These are phyloP conservation scores for Eutrema salsugineum DNA, from an alignment of 441 rosid genomes.

Conservation along the genomic window DNA sequence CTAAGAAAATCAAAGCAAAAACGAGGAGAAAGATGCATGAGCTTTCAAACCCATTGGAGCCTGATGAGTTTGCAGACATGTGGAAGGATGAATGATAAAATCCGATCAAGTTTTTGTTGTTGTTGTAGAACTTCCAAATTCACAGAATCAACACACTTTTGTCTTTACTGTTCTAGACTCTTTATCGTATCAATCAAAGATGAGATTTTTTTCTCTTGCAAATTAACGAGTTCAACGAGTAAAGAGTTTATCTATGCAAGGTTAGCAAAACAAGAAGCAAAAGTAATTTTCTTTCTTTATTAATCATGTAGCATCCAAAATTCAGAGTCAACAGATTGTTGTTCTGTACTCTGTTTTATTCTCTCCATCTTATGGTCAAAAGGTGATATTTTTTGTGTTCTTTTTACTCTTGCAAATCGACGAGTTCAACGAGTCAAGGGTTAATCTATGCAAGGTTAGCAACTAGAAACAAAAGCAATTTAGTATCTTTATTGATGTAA, in stretches of 20 bases:
- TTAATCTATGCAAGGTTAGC: not conserved
- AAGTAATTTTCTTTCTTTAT: too few species aligned
- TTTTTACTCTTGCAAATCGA: not conserved
- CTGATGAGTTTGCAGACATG: slow-evolving; percentile 94
- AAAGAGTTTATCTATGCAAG: not conserved
- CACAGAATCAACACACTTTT: not conserved
- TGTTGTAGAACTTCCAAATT: slow-evolving; percentile 7
- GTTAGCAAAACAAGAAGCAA: not conserved
- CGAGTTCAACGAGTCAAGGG: not conserved
- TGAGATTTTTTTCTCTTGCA: not conserved
- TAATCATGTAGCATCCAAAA: not conserved
- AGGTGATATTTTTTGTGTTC: not conserved
- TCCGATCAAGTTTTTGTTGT: not conserved
- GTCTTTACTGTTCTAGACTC: not conserved
- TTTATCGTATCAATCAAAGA: not conserved
- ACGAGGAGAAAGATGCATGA: slow-evolving; percentile 88
- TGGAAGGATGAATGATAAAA: slow-evolving; percentile 58
- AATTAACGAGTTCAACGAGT: not conserved
- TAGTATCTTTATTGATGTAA: not conserved
- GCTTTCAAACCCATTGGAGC: slow-evolving; percentile 71
- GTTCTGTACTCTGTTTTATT: not conserved
- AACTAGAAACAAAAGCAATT: not conserved
- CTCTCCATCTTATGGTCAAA: not conserved
- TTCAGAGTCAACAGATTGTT: not conserved
- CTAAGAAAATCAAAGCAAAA: slow-evolving; percentile 90